These are phyloP conservation scores for Amylostereum areolatum DNA, from an alignment of 1,284 basidiomycete genomes.

Conservation along the genomic window DNA sequence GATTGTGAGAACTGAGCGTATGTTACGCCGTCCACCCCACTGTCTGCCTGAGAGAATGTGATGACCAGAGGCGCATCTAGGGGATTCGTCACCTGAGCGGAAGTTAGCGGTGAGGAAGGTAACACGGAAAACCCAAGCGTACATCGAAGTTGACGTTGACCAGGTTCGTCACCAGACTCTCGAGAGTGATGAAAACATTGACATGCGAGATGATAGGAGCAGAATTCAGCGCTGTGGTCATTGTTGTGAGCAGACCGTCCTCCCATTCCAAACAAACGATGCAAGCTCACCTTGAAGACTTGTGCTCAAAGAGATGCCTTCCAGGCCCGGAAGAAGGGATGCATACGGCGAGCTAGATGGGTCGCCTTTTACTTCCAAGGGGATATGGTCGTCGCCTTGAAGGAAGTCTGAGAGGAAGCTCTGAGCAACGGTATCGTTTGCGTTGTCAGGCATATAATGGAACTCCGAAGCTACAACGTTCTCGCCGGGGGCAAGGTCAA, in stretches of 20 bases:
- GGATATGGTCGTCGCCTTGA: conserved; percentile 39
- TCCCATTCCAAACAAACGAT: conserved; percentile 17
- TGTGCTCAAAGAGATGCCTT: conserved; percentile 47
- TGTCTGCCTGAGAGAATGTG: conserved; percentile 50
- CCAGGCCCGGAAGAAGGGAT: conserved; percentile 54
- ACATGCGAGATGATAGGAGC: conserved; percentile 37
- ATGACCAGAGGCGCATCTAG: conserved; percentile 50
- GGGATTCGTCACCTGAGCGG: conserved; percentile 45
- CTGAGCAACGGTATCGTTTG: conserved; percentile 62
- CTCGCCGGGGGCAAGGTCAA: conserved; percentile 54
- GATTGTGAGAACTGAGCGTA: conserved; percentile 53
- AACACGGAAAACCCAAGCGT: conserved; percentile 10
- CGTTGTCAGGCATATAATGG: conserved; percentile 58
- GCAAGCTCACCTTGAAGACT: conserved; percentile 37
- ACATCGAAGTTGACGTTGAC: conserved; percentile 54
- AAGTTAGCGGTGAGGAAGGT: background rate
- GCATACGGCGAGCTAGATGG: conserved; percentile 54
- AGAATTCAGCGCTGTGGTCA: conserved; percentile 37
- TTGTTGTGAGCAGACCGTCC: conserved; percentile 20
- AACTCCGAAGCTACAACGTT: conserved; percentile 56
- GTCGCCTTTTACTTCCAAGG: conserved; percentile 57
- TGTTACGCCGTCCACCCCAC: conserved; percentile 40
- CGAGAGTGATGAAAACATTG: conserved; percentile 44
- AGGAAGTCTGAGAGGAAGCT: conserved; percentile 39
- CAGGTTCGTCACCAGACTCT: conserved; percentile 42